Base-by-base conservation (phyloP, 1,139 yeast genomes). In the Suhomyces ambrosiae region DNA sequence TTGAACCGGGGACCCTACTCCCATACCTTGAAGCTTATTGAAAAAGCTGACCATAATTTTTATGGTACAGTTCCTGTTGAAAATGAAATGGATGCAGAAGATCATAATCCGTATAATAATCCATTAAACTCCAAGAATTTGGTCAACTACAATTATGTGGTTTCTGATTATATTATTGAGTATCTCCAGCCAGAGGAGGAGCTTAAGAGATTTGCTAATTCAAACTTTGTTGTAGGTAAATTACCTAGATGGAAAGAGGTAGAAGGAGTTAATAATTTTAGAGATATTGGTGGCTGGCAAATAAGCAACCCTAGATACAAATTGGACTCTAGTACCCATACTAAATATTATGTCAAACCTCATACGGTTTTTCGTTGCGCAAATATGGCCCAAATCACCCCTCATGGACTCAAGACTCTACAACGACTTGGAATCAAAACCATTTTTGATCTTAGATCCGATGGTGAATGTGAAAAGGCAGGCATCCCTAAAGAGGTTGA, bases 221-320 rank as follows among this genome's bases (percentile, higher is more conserved):
- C 60, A 2, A 63, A 70, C 27, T 42, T 51, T 16, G 55, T 50
- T 14, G 64, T 81, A 8, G 74, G 74, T 1, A 56, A 56, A 15
- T 55, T 65, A 13, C 57, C 77, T 3, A 64, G 87, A 37, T 82
- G 86, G 84, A 79, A 79, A 46, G 43, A 59, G 1, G 71, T 84
- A 28, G 87, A 80, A 24, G 92, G 94, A 0, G 76, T 86, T 9
- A 60, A 72, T 36, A 87, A 88, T 52, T 82, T 86, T 51, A 71
- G 96, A 47, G 96, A 87, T 52, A 58, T 82, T 41, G 96, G 96
- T 1, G 96, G 95, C 3, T 87, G 85, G 79, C 64, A 63, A 41
- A 63, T 78, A 7, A 48, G 48, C 13, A 45, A 43, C 15, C 75
- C 75, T 3, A 53, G 63, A 5, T 60, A 55, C 45, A 47, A 17